These are phyloP conservation scores for Artemisia tridentata DNA, from an alignment of 129 eudicot species.

Conservation along the genomic window DNA sequence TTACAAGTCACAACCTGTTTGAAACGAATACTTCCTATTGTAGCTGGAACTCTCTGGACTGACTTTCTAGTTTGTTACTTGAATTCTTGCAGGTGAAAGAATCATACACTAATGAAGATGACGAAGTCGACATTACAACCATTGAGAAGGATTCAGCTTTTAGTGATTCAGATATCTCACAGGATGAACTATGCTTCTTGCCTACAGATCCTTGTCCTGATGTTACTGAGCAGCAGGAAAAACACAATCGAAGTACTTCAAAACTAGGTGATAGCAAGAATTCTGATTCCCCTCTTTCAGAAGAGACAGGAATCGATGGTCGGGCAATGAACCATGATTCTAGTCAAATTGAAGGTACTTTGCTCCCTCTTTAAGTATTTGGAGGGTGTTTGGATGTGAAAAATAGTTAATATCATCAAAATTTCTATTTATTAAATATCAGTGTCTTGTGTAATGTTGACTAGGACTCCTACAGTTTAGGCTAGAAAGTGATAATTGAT, in stretches of 20 bases:
- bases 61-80: neutral
- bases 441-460: neutral
- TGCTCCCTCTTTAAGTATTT: neutral
- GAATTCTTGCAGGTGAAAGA: slow-evolving; percentile 49
- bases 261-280: slow-evolving; percentile 55
- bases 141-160: slow-evolving; percentile 73
- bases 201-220: slow-evolving; percentile 85
- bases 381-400: neutral
- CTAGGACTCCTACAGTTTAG: neutral
- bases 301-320: slow-evolving; percentile 63
- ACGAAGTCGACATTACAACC: slow-evolving; percentile 71
- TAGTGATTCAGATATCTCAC: slow-evolving; percentile 92
- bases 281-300: slow-evolving; percentile 76
- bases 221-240: slow-evolving; percentile 62
- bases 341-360: slow-evolving; percentile 68
- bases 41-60: slow-evolving; percentile 5
- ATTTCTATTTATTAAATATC: neutral
- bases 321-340: slow-evolving; percentile 47
- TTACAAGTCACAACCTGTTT: too few species aligned
- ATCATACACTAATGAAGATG: slow-evolving; percentile 71
- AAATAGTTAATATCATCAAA: neutral
- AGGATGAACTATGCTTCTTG: slow-evolving; percentile 80
- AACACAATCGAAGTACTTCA: slow-evolving; percentile 41
- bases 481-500: neutral
- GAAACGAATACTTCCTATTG: neutral